Evolutionary conservation across 2,329 filamentous ascomycete genomes (phyloP).

Genomic region (Verticillium albo-atrum): DNA sequence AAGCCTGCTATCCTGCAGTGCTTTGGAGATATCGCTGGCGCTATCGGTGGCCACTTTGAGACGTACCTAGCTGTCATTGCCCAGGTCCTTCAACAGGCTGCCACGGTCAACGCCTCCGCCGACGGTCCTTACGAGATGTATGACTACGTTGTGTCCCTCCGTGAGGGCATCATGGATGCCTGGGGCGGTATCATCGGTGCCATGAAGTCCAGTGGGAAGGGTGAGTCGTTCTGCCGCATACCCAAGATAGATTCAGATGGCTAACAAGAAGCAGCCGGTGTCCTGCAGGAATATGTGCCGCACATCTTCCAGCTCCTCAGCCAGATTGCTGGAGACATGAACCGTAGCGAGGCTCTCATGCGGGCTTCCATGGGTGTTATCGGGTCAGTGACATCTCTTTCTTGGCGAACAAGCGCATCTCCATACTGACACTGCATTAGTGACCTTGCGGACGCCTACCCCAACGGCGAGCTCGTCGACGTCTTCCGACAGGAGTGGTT

Average conservation of each 20-base stretch:
- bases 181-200: conserved; percentile 97
- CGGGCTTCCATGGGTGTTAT: conserved; percentile 96
- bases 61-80: conserved; percentile 89
- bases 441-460: conserved; percentile 91
- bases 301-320: conserved; percentile 85
- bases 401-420: not conserved
- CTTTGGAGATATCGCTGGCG: conserved; percentile 95
- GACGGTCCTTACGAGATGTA: conserved; percentile 93
- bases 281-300: conserved; percentile 73
- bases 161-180: conserved; percentile 98
- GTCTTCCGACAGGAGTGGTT: conserved; percentile 92
- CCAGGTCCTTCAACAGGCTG: conserved; percentile 89
- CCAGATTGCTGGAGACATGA: conserved; percentile 73
- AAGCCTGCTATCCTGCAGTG: conserved; percentile 97
- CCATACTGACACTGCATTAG: conserved; percentile 42
- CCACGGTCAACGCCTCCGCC: conserved; percentile 70
- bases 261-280: conserved; percentile 49
- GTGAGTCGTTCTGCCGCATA: conserved; percentile 37
- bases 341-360: conserved; percentile 88
- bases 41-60: conserved; percentile 88
- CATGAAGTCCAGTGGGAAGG: conserved; percentile 79
- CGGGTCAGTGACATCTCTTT: conserved; percentile 60
- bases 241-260: not conserved
- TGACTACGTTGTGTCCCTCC: conserved; percentile 90
- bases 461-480: conserved; percentile 77